Percentiles rank a stretch among this genome's conserved stretches.
Evolutionary conservation across 352 stramenopile species (phyloP).

Genomic region (Bremia lactucae): DNA sequence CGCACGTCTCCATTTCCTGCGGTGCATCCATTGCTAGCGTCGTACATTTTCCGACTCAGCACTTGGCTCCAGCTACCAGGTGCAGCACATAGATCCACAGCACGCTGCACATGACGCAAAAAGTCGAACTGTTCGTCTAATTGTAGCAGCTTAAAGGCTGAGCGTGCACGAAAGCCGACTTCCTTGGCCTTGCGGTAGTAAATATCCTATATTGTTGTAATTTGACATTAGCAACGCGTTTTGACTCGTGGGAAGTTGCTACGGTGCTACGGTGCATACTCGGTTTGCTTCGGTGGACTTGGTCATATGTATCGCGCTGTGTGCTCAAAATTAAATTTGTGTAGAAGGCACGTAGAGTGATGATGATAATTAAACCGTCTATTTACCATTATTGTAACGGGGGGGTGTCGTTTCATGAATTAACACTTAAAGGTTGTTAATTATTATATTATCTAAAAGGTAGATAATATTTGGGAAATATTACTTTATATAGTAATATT

Average conservation of each 20-base stretch:
- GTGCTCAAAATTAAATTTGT: too few species aligned
- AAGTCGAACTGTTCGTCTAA: slow-evolving; percentile 97
- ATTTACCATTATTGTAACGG: too few species aligned
- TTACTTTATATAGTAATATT: too few species aligned
- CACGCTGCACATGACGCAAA: slow-evolving; percentile 84
- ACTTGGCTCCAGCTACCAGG: slow-evolving; percentile 98
- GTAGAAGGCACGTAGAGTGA: too few species aligned
- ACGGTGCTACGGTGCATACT: slow-evolving; percentile 24
- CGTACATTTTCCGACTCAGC: slow-evolving; percentile 84
- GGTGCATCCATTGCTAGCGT: slow-evolving; percentile 22
- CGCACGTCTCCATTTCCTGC: slow-evolving; percentile 28
- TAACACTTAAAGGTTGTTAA: too few species aligned
- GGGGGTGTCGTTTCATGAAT: too few species aligned
- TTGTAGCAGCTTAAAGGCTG: slow-evolving; percentile 98
- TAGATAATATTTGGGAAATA: too few species aligned
- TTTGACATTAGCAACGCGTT: not conserved
- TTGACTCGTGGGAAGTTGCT: not conserved
- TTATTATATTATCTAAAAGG: too few species aligned
- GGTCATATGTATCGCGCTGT: too few species aligned
- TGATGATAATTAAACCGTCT: too few species aligned
- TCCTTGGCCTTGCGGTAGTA: slow-evolving; percentile 92
- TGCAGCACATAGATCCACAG: slow-evolving; percentile 97
- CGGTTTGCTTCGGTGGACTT: slow-evolving; percentile 53
- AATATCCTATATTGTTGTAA: slow-evolving; percentile 43
- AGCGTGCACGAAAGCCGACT: slow-evolving; percentile 93